A percentile compares a stretch with the other conserved stretches of the same genome.
These are phyloP conservation scores for Dipodascus albidus DNA, from an alignment of 805 yeast species.

Conservation along the genomic window DNA sequence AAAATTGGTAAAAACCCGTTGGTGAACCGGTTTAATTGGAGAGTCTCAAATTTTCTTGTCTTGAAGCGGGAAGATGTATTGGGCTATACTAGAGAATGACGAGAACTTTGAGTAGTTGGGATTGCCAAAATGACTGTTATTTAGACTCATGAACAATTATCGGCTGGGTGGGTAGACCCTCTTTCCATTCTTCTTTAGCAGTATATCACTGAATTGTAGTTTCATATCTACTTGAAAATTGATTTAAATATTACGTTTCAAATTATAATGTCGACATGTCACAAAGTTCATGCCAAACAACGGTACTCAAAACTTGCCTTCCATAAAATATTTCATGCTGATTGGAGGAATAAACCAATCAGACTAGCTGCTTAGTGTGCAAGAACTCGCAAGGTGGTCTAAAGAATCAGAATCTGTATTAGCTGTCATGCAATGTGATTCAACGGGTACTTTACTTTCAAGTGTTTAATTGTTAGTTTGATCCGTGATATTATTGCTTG, in stretches of 20 bases:
- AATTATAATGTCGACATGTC: not conserved
- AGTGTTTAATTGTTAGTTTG: not conserved
- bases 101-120: no score
- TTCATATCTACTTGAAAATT: not conserved
- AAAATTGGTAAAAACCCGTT: not conserved
- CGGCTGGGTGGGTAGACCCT: no score
- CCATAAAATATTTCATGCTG: not conserved
- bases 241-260: not conserved
- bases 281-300: not conserved
- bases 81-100: no score
- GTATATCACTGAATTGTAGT: no score
- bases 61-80: not conserved
- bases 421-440: not conserved
- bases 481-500: not conserved
- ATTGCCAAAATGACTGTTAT: no score
- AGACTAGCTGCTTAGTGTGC: not conserved
- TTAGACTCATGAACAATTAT: no score
- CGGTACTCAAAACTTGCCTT: no score
- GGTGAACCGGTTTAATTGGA: not conserved
- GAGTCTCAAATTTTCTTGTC: not conserved
- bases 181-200: no score
- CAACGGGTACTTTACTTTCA: not conserved
- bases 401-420: not conserved
- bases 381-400: not conserved
- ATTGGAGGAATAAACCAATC: not conserved